phyloP scores from a whole-genome alignment of 2,329 filamentous ascomycete species.

The Cercospora zeina region DNA sequence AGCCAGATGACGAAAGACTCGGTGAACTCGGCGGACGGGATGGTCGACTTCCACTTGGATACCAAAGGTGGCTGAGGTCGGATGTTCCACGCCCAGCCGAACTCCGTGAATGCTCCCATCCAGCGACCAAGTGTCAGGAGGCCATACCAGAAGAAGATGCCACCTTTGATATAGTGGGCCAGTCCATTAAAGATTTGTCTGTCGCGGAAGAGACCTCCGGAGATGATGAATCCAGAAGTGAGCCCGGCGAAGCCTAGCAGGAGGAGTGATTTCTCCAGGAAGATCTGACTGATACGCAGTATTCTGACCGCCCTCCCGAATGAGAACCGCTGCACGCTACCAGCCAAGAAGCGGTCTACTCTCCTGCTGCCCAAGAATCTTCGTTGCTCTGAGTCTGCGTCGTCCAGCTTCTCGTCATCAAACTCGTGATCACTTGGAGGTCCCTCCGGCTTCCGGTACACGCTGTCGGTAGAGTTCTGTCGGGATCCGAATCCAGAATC shows the following conservation, averaged over 20 bases:
- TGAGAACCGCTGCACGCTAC: slow-evolving; percentile 33
- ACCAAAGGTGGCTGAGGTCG: slow-evolving; percentile 62
- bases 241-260: slow-evolving; percentile 74
- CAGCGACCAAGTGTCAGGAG: slow-evolving; percentile 83
- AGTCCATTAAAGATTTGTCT: slow-evolving; percentile 73
- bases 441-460: slow-evolving; percentile 31
- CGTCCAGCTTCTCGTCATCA: slow-evolving; percentile 38
- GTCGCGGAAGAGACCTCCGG: slow-evolving; percentile 71
- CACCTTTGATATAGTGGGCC: slow-evolving; percentile 92
- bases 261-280: slow-evolving; percentile 74
- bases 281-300: slow-evolving; percentile 62
- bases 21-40: slow-evolving; percentile 80
- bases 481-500: slow-evolving; percentile 43
- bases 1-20: slow-evolving; percentile 88
- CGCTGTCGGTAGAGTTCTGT: slow-evolving; percentile 37
- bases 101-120: slow-evolving; percentile 84
- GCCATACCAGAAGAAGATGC: slow-evolving; percentile 93
- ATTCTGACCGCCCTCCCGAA: slow-evolving; percentile 57
- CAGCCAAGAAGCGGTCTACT: slow-evolving; percentile 34
- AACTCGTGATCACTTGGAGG: slow-evolving; percentile 44
- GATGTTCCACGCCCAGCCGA: slow-evolving; percentile 95
- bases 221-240: slow-evolving; percentile 71
- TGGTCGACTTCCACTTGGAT: slow-evolving; percentile 60
- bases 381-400: slow-evolving; percentile 37
- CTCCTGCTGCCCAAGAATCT: slow-evolving; percentile 47